Evolutionary conservation across 164 flowering plant species (phyloP).

Genomic region (Piper betle): DNA sequence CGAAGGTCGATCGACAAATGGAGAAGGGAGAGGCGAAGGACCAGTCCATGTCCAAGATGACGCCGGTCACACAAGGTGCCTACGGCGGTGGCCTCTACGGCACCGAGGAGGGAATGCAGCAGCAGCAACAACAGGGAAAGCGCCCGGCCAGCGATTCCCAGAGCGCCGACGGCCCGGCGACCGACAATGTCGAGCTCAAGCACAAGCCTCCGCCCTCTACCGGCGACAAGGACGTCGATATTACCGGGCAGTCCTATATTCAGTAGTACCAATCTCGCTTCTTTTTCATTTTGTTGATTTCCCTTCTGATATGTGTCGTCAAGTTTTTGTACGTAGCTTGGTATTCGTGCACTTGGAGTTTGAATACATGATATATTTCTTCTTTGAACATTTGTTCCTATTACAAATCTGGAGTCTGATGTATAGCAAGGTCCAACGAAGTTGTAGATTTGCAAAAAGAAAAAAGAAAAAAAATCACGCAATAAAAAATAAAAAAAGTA

Average conservation of each 20-base stretch:
- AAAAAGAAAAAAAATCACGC: no score
- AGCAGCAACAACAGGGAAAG: slow-evolving; percentile 3
- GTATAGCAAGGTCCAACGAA: no score
- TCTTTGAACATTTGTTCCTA: no score
- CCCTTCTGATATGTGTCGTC: no score
- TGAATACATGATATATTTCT: no score
- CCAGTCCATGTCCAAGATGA: slow-evolving; percentile 22
- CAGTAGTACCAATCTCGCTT: slow-evolving; percentile 19
- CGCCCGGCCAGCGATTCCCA: slow-evolving; percentile 57
- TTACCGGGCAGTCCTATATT: slow-evolving; percentile 64
- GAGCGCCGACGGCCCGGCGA: slow-evolving; percentile 69
- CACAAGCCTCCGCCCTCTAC: slow-evolving; percentile 64
- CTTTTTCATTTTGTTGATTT: background rate
- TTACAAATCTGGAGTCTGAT: no score
- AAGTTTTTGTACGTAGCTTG: no score
- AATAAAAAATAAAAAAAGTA: no score
- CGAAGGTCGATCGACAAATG: background rate
- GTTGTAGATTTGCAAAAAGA: no score
- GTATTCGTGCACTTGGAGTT: no score
- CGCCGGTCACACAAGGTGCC: slow-evolving; percentile 12
- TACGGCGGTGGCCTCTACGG: slow-evolving; percentile 79
- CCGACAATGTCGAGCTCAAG: slow-evolving; percentile 29
- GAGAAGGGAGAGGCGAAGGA: background rate
- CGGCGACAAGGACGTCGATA: slow-evolving; percentile 62
- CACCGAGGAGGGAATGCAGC: slow-evolving; percentile 21